Base-by-base conservation (phyloP, 2,329 filamentous ascomycete species). In the Talaromyces amestolkiae region DNA sequence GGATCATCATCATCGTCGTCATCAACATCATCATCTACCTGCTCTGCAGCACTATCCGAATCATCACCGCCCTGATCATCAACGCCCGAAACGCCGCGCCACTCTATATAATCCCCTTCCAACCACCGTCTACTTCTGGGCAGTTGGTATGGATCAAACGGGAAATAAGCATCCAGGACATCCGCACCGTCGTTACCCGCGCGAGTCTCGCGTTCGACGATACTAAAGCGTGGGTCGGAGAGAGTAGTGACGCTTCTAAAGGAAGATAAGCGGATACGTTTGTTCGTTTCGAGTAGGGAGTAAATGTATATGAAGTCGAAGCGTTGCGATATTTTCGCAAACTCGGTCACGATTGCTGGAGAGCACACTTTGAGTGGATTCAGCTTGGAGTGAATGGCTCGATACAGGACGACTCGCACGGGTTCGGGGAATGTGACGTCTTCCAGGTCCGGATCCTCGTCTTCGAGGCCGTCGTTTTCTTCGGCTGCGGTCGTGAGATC, bases 331-430 rank as follows among this genome's bases (percentile, higher is more conserved):
- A 98, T 89, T 73, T 90, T 90, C 24, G 94, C 93, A 74, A 98
- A 99, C 72, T 98, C 91, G 58, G 90, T 85, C 31, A 98, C 94
- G 67, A 99, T 97, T 9, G 87, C 86, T 0, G 93, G 92, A 2
- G 93, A 92, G 82, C 93, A 97, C 69, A 99, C 91, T 76, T 97
- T 97, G 62, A 99, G 87, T 0, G 95, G 95, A 76, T 99, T 99
- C 71, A 99, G 89, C 70, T 89, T 90, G 63, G 91, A 93, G 78
- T 92, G 91, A 71, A 98, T 91, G 72, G 93, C 91, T 47, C 86
- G 86, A 58, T 87, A 86, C 58, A 98, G 83, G 27, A 88, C 86
- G 61, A 92, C 88, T 72, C 91, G 91, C 67, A 95, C 86, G 27
- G 86, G 86, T 9, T 87, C 84, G 61, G 90, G 86, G 90, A 95